Evolutionary conservation across 1,284 basidiomycete species (phyloP).

Genomic region (Ganoderma lucidum): DNA sequence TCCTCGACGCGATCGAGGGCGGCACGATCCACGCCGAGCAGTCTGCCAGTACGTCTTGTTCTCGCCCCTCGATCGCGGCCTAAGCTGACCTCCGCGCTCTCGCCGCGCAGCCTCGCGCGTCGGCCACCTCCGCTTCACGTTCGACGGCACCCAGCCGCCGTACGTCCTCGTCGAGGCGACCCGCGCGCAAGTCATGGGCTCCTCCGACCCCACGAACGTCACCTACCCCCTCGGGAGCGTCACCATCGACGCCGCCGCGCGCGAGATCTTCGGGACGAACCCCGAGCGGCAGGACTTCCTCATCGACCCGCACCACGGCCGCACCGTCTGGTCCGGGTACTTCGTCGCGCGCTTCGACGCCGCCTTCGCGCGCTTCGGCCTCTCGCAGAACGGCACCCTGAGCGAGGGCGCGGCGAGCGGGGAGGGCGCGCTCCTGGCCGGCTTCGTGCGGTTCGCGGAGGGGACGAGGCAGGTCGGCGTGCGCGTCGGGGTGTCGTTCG

Average conservation of each 20-base stretch:
- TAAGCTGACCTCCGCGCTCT: too few species aligned
- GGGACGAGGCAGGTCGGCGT: conserved; percentile 57
- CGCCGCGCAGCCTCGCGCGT: conserved; percentile 70
- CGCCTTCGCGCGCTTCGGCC: conserved; percentile 56
- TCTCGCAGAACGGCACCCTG: conserved; percentile 56
- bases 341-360: conserved; percentile 79
- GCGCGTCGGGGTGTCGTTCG: conserved; percentile 81
- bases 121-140: conserved; percentile 80
- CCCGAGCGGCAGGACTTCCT: conserved; percentile 81
- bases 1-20: conserved; percentile 59
- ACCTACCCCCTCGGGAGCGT: conserved; percentile 70
- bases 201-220: conserved; percentile 58
- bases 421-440: conserved; percentile 58
- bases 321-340: conserved; percentile 64
- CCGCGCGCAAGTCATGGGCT: conserved; percentile 68
- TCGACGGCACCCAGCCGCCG: conserved; percentile 55
- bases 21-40: conserved; percentile 69
- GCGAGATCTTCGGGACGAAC: conserved; percentile 75
- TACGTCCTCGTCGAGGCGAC: conserved; percentile 79
- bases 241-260: conserved; percentile 50
- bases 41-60: conserved; percentile 64
- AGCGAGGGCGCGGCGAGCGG: conserved; percentile 40
- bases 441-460: conserved; percentile 61
- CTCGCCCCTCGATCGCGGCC: too few species aligned
- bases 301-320: conserved; percentile 65